Evolutionary conservation across 495 filamentous ascomycete genomes (phyloP), one percentile per base, ranked within the genome.

Genomic region (Lepraria neglecta): DNA sequence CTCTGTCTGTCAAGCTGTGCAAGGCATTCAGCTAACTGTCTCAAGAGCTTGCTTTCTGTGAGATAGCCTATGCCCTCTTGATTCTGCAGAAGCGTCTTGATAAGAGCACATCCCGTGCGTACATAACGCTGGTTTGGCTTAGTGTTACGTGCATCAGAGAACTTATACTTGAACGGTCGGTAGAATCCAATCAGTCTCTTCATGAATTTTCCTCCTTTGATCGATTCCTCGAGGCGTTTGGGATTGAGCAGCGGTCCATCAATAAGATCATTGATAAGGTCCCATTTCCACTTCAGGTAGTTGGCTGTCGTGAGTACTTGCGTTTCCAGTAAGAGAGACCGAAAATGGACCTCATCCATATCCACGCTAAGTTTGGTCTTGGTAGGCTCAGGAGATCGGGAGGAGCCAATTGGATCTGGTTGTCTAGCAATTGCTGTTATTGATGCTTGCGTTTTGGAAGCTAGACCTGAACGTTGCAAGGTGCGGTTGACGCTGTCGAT

Each of bases 401-500:
- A 21, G 12, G 61, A 51, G 17, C 12, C 50, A 15, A 46, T 47
- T 33, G 30, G 46, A 43, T 69, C 63, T 44, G 44, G 40, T 21
- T 56, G 59, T 47, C 65, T 58, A 38, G 65, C 47, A 27, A 21
- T 43, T 9, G 42, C 42, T 30, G 48, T 28, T 17, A 62, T 69
- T 2, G 77, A 75, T 45, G 76, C 60, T 14, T 72, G 66, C n/a
- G 70, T 68, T 60, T 72, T 78, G 17, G 75, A 64, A 43, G 73
- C 65, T 21, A 68, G 71, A 45, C 74, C 79, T 33, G 91, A 95
- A 54, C 95, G 84, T 69, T 96, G 90, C 11, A 98, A 75, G 2
- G 92, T 97, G 62, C 90, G 84, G 73, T 92, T 98, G 60, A 98
- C 89, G 68, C 94, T 97, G 73, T 96, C 95, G 6, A 97, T 92